phyloP scores from a whole-genome alignment of 2,329 filamentous ascomycete genomes.

The Sphaerostilbella broomeana region DNA sequence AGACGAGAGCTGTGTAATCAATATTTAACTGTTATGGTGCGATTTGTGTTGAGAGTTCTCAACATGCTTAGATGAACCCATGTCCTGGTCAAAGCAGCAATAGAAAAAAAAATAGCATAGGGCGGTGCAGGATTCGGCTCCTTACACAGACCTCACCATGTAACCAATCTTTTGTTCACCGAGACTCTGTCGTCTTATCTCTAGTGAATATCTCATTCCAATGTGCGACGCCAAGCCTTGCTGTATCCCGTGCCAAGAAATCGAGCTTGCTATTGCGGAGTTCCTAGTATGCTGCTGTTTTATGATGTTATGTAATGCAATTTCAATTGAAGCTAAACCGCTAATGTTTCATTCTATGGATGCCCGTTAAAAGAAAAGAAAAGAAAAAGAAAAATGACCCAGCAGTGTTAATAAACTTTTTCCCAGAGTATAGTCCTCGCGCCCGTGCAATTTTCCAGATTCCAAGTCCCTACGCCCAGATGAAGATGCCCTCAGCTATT shows the following conservation, averaged over 20 bases:
- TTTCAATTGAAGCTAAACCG: background rate
- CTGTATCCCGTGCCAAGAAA: conserved; percentile 2
- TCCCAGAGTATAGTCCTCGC: background rate
- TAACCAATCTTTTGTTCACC: background rate
- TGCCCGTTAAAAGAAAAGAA: background rate
- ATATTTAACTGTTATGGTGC: too few species aligned
- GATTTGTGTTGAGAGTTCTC: too few species aligned
- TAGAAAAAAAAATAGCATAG: too few species aligned
- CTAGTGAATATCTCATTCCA: too few species aligned
- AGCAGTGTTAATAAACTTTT: background rate
- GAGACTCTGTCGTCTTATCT: background rate
- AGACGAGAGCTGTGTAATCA: too few species aligned
- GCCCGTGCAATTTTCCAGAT: too few species aligned
- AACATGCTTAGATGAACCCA: too few species aligned
- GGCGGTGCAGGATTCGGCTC: too few species aligned
- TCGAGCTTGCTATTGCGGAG: conserved; percentile 6
- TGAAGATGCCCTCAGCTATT: too few species aligned
- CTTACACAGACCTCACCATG: background rate
- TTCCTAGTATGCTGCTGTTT: background rate
- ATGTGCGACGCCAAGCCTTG: conserved; percentile 10
- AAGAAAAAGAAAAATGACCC: background rate
- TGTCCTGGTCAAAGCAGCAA: too few species aligned
- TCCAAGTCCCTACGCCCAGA: too few species aligned
- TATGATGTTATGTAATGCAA: too few species aligned
- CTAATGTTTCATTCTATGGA: background rate